phyloP scores from a whole-genome alignment of 768 basidiomycete genomes.

The Floccularia luteovirens region DNA sequence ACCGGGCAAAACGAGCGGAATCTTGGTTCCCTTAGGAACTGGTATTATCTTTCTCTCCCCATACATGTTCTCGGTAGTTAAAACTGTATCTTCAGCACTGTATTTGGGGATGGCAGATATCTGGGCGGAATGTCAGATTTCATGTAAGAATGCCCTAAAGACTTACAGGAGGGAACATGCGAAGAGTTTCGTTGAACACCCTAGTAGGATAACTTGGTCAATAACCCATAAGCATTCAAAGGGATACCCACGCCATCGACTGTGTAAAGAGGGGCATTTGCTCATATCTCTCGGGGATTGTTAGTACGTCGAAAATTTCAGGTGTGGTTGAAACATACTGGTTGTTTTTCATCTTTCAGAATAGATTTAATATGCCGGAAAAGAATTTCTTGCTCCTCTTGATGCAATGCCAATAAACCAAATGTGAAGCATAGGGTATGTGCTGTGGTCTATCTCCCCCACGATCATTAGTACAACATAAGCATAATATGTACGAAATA shows the following conservation, averaged over 20 bases:
- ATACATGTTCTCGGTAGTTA: constrained; percentile 21
- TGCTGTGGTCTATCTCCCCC: constrained; percentile 21
- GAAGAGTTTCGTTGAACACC: not conserved
- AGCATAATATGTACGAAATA: too few species aligned
- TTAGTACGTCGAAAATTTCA: not conserved
- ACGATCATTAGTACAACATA: too few species aligned
- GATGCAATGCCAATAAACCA: constrained; percentile 34
- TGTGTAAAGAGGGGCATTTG: constrained; percentile 29
- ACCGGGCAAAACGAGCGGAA: constrained; percentile 28
- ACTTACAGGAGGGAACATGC: constrained; percentile 24
- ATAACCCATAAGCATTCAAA: not conserved
- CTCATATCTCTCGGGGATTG: constrained; percentile 23
- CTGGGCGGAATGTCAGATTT: constrained; percentile 12
- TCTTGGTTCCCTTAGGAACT: constrained; percentile 31
- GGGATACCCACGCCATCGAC: constrained; percentile 23
- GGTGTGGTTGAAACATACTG: constrained; percentile 1
- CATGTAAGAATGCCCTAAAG: not conserved
- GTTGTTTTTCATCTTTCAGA: not conserved
- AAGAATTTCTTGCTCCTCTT: constrained; percentile 36
- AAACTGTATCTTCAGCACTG: constrained; percentile 36
- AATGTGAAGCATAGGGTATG: constrained; percentile 32
- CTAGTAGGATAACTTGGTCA: not conserved
- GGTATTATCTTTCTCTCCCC: constrained; percentile 31
- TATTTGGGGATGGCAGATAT: constrained; percentile 34
- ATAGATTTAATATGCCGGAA: constrained; percentile 5